Base-by-base conservation (phyloP, 116 monocot species). In the Trichopus zeylanicus region DNA sequence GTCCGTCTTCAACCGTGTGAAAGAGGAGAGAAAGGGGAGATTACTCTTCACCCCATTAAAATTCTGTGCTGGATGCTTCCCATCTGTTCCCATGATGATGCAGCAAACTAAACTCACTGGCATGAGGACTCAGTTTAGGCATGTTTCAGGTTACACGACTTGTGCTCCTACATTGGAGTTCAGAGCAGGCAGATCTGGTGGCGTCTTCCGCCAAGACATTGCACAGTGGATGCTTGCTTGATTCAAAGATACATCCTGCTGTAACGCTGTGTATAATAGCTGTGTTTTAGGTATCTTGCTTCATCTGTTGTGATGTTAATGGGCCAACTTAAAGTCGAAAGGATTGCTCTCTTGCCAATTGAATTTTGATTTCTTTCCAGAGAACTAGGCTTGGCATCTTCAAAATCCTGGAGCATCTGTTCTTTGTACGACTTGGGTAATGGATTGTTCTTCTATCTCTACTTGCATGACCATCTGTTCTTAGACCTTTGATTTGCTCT, bases 141-240 rank as follows among this genome's bases (percentile, higher is more conserved):
- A 72, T 29, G 2, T 75, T 15, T 78, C 63, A 9, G 2, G 31
- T 24, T 53, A 37, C 31, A 7, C 64, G 2, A 20, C 57, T 7
- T 26, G 15, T 29, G 21, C 28, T 9, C 56, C 60, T 15, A 73
- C 31, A 16, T 29, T 53, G n/a, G 54, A 51, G 16, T 31, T 24
- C 16, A 75, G 70, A 51, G 48, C n/a, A 26, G 53, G 31, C 8
- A 42, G 73, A 67, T 39, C 23, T n/a, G 51, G 71, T 23, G 70
- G 86, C 47, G 86, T 94, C 22, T 78, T 94, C 35, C 82, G 93
- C 28, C 72, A 64, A 65, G 93, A 94, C 57, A 89, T 89, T 35
- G 79, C 66, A 20, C 71, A 66, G 48, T 80, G 70, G 82, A 86
- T 94, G 75, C 32, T 57, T 8, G 23, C 23, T 20, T 49, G 19